Conservation (phyloP, 2,329 filamentous ascomycete genomes). For the Davidsoniella australis region DNA sequence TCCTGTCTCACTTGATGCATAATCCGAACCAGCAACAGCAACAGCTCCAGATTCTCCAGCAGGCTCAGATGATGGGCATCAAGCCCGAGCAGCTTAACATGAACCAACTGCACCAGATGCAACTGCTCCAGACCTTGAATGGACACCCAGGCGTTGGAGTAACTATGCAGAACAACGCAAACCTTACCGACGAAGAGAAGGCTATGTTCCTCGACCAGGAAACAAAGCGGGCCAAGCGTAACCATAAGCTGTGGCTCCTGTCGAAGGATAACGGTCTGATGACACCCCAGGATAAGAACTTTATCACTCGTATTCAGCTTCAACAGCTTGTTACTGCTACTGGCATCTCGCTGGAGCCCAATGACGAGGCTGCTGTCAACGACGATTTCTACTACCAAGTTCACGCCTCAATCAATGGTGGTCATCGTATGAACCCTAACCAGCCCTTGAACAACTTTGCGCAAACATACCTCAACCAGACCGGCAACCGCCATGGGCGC, state of each 20-base stretch:
- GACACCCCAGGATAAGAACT: constrained; percentile 99
- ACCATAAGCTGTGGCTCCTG: constrained; percentile 90
- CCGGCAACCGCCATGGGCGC: constrained; percentile 63
- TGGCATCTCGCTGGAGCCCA: constrained; percentile 66
- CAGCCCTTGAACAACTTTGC: constrained; percentile 93
- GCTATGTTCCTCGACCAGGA: constrained; percentile 75
- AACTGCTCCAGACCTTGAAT: constrained; percentile 19
- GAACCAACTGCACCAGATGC: constrained; percentile 41
- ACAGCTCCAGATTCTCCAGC: constrained; percentile 21
- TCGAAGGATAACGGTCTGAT: constrained; percentile 93
- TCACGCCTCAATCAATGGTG: constrained; percentile 81
- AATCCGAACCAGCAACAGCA: constrained; percentile 21
- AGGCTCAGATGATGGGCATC: constrained; percentile 20
- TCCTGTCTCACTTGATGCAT: constrained; percentile 21
- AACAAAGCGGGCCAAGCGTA: constrained; percentile 85
- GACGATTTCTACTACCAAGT: constrained; percentile 99
- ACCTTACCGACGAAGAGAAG: constrained; percentile 72
- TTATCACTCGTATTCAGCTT: constrained; percentile 92
- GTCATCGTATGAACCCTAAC: constrained; percentile 75
- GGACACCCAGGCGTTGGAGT: constrained; percentile 1
- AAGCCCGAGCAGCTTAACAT: constrained; percentile 46
- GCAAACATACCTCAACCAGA: constrained; percentile 94
- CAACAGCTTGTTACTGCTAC: constrained; percentile 91
- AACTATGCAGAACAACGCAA: constrained; percentile 31
- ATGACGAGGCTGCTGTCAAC: constrained; percentile 60